These are phyloP conservation scores for Stemphylium lycopersici DNA, from an alignment of 2,329 filamentous ascomycete genomes.

Conservation along the genomic window DNA sequence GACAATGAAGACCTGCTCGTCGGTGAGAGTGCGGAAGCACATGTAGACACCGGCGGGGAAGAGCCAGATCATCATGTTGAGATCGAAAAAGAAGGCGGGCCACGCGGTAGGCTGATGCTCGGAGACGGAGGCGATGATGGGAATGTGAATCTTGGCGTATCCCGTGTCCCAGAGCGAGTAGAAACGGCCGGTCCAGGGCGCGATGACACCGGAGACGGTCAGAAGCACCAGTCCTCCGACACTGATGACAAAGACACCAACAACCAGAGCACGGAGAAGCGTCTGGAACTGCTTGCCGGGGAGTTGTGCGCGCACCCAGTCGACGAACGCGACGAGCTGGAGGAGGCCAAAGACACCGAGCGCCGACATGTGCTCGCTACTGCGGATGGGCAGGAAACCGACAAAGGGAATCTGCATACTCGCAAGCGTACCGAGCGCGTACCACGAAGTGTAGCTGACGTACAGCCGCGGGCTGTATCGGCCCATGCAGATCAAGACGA, in stretches of 20 bases:
- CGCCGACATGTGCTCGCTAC: slow-evolving; percentile 98
- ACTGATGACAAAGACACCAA: slow-evolving; percentile 74
- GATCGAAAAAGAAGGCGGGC: slow-evolving; percentile 99
- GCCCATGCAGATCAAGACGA: slow-evolving; percentile 96
- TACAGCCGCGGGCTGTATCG: slow-evolving; percentile 93
- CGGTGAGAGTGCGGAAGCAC: slow-evolving; percentile 90
- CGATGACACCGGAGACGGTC: slow-evolving; percentile 88
- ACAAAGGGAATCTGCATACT: slow-evolving; percentile 99
- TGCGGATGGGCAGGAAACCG: slow-evolving; percentile 93
- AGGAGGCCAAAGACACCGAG: slow-evolving; percentile 94
- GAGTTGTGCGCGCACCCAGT: slow-evolving; percentile 86
- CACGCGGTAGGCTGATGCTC: slow-evolving; percentile 99
- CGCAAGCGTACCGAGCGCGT: slow-evolving; percentile 90
- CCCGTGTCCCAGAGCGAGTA: slow-evolving; percentile 99
- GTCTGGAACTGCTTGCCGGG: slow-evolving; percentile 94
- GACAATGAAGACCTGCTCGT: slow-evolving; percentile 97
- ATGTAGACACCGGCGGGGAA: slow-evolving; percentile 98
- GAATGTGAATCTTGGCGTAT: slow-evolving; percentile 99
- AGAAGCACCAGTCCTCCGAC: slow-evolving; percentile 78
- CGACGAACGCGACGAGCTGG: slow-evolving; percentile 89
- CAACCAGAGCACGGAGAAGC: slow-evolving; percentile 77
- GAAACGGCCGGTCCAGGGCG: slow-evolving; percentile 97
- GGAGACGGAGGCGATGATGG: slow-evolving; percentile 99
- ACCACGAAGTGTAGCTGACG: slow-evolving; percentile 98
- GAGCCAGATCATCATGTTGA: slow-evolving; percentile 98